Percentiles rank a stretch among this genome's conserved stretches.
Evolutionary conservation across 352 stramenopile species (phyloP).

Genomic region (Phytophthora ohioensis): DNA sequence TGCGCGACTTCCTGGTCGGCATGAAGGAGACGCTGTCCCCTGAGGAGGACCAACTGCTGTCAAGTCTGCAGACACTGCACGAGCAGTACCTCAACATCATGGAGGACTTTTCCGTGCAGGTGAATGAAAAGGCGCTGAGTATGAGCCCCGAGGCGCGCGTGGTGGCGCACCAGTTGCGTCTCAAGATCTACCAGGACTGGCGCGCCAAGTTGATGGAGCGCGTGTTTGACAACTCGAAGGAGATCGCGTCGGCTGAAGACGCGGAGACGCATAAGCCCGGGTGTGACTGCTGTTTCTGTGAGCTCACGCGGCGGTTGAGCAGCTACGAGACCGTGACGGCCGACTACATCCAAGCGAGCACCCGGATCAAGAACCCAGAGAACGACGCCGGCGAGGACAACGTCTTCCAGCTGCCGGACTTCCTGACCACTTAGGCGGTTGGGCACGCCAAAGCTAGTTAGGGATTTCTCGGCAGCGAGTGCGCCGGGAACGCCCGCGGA

Average conservation of each 20-base stretch:
- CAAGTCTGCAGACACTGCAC: conserved; percentile 72
- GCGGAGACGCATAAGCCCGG: conserved; percentile 45
- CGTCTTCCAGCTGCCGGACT: conserved; percentile 63
- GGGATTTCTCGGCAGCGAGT: conserved; percentile 48
- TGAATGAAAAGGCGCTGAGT: conserved; percentile 63
- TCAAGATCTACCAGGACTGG: conserved; percentile 89
- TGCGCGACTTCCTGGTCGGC: conserved; percentile 81
- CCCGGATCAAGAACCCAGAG: conserved; percentile 57
- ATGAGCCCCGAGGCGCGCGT: conserved; percentile 82
- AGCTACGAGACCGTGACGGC: conserved; percentile 67
- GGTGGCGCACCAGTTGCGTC: conserved; percentile 74
- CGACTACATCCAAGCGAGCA: conserved; percentile 68
- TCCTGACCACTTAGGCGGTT: conserved; percentile 48
- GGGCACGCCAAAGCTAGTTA: conserved; percentile 44
- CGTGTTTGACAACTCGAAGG: conserved; percentile 63
- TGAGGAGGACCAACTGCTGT: conserved; percentile 75
- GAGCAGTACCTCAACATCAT: conserved; percentile 78
- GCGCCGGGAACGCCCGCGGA: conserved; percentile 31
- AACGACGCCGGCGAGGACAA: conserved; percentile 54
- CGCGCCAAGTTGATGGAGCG: conserved; percentile 76
- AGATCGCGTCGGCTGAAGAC: conserved; percentile 49
- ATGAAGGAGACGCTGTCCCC: conserved; percentile 79
- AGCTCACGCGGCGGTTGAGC: conserved; percentile 55
- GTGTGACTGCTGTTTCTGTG: conserved; percentile 68
- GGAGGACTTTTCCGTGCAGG: conserved; percentile 67